phyloP scores from a whole-genome alignment of 2,329 filamentous ascomycete genomes.

The Neurospora sp. region DNA sequence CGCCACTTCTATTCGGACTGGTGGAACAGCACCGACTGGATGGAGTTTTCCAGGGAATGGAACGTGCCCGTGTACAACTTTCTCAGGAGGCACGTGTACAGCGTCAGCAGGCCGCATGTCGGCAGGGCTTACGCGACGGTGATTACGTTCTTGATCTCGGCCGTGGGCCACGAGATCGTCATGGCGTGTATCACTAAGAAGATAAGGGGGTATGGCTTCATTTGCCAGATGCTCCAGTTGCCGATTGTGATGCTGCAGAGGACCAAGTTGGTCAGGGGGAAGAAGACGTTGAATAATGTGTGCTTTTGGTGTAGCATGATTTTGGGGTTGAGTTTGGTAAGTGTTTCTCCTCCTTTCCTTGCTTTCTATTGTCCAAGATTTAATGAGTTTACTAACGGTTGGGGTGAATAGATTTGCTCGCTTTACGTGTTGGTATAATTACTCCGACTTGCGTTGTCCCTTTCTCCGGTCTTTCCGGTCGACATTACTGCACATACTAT shows the following conservation, averaged over 20 bases:
- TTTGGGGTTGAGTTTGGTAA: conserved; percentile 68
- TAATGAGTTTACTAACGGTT: not conserved
- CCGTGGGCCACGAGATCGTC: conserved; percentile 85
- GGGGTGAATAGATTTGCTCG: conserved; percentile 36
- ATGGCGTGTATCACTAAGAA: conserved; percentile 99
- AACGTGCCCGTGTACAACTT: conserved; percentile 97
- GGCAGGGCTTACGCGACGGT: conserved; percentile 70
- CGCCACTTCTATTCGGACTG: conserved; percentile 81
- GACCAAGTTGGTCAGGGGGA: conserved; percentile 63
- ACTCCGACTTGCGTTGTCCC: not conserved
- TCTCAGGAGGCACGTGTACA: conserved; percentile 88
- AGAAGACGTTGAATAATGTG: conserved; percentile 74
- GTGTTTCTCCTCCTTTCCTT: conserved; percentile 22
- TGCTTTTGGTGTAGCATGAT: conserved; percentile 93
- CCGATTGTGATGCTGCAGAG: conserved; percentile 90
- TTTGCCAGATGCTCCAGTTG: conserved; percentile 93
- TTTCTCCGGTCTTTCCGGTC: not conserved
- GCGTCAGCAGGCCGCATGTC: conserved; percentile 65
- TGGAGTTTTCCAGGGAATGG: conserved; percentile 94
- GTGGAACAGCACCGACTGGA: conserved; percentile 78
- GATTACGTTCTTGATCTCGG: conserved; percentile 85
- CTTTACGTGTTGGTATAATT: conserved; percentile 42
- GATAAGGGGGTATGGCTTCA: conserved; percentile 83
- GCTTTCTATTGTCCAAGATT: not conserved
- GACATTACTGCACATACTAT: not conserved